Conservation (phyloP, 306 rosid species). For the apple (Malus domestica) region ASM211411v1 NC_041797.1:35276001-35276500, state of each 20-base stretch:
- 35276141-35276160: background rate
- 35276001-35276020: conserved; percentile 20
- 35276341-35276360: conserved; percentile 20
- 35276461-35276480: conserved; percentile 8
- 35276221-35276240: conserved; percentile 11
- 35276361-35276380: conserved; percentile 22
- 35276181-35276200: conserved; percentile 28
- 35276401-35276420: conserved; percentile 30
- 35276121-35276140: background rate
- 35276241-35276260: conserved; percentile 10
- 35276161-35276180: background rate
- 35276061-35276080: conserved; percentile 18
- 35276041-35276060: conserved; percentile 57
- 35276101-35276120: conserved; percentile 28
- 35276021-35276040: conserved; percentile 66
- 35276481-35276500: background rate
- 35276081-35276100: conserved; percentile 34
- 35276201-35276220: conserved; percentile 31
- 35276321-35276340: conserved; percentile 10
- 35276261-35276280: conserved; percentile 40
- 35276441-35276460: conserved; percentile 19
- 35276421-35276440: conserved; percentile 27
- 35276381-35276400: conserved; percentile 36
- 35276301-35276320: conserved; percentile 23
- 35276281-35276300: conserved; percentile 44